Evolutionary conservation across 1,139 yeast genomes (phyloP), one percentile per base, ranked within the genome.

Genomic region (Candida sanyaensis): DNA sequence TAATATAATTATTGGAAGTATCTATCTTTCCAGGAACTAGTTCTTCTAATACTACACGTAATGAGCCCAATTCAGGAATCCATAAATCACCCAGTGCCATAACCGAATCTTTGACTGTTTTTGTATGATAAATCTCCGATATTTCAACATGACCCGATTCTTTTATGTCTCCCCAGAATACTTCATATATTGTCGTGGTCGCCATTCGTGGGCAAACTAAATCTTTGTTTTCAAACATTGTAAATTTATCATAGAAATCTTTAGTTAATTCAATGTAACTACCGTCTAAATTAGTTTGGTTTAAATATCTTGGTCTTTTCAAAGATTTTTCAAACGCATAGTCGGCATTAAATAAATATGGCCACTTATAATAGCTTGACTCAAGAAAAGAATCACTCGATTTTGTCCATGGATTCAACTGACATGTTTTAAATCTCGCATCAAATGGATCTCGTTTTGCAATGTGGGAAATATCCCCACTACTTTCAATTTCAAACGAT

Each of bases 341-440:
- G 52, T 81, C 83, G 1, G 78, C 60, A 34, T 65, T 67, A 53
- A 78, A 81, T 2, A 78, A 56, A 31, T 63, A 60, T 38, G 62
- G 61, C 71, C 73, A 70, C 4, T 59, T 54, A 50, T 75, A 75
- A 53, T 71, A 68, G 33, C 64, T 58, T 2, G 77, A 63, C 52
- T 54, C 56, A 59, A 55, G 52, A 68, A 68, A 37, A 53, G 56
- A n/a, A 45, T 43, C 30, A 41, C 41, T 11, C 6, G 47, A 39
- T 33, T 44, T 32, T 12, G 32, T 2, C 50, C 69, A 65, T 7
- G 78, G 75, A 38, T 53, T 62, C 6, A 68, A 43, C 57, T 76
- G 68, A 59, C 80, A 75, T 7, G 46, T 50, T 0, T 62, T 59
- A 43, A 72, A 64, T 27, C 61, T 53, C 1, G 26, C 26, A 0